Evolutionary conservation across 2,329 filamentous ascomycete species (phyloP).

Genomic region (Fusarium setosum): DNA sequence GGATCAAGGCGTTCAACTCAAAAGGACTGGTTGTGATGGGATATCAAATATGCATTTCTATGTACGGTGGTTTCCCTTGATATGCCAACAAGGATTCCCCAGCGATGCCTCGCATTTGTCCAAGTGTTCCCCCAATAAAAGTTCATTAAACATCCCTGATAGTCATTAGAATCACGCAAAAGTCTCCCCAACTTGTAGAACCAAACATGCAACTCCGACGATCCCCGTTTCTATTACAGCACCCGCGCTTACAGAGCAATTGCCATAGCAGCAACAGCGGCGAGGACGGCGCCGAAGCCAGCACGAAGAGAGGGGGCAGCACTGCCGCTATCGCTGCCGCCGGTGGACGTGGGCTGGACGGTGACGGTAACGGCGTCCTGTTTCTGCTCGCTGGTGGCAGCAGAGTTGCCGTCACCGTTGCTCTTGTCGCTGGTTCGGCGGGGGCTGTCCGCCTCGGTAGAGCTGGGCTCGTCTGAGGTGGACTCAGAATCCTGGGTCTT

Average conservation of each 20-base stretch:
- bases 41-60: slow-evolving; percentile 36
- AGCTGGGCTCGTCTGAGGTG: slow-evolving; percentile 9
- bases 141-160: slow-evolving; percentile 37
- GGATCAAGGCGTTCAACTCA: slow-evolving; percentile 13
- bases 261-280: slow-evolving; percentile 35
- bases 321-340: slow-evolving; percentile 13
- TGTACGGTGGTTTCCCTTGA: slow-evolving; percentile 27
- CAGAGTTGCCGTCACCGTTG: not conserved
- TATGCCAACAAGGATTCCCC: slow-evolving; percentile 23
- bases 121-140: slow-evolving; percentile 17
- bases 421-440: slow-evolving; percentile 5
- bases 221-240: not conserved
- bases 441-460: slow-evolving; percentile 14
- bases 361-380: slow-evolving; percentile 37
- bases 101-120: slow-evolving; percentile 10
- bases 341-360: slow-evolving; percentile 23
- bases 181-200: slow-evolving; percentile 10
- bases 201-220: slow-evolving; percentile 7
- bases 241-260: slow-evolving; percentile 37
- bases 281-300: slow-evolving; percentile 37
- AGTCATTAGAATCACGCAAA: slow-evolving; percentile 33
- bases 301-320: slow-evolving; percentile 32
- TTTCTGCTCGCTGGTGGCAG: slow-evolving; percentile 12
- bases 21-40: slow-evolving; percentile 9
- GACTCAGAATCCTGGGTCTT: slow-evolving; percentile 18